Evolutionary conservation across 2,329 filamentous ascomycete genomes (phyloP).

Genomic region (Colletotrichum sp.): DNA sequence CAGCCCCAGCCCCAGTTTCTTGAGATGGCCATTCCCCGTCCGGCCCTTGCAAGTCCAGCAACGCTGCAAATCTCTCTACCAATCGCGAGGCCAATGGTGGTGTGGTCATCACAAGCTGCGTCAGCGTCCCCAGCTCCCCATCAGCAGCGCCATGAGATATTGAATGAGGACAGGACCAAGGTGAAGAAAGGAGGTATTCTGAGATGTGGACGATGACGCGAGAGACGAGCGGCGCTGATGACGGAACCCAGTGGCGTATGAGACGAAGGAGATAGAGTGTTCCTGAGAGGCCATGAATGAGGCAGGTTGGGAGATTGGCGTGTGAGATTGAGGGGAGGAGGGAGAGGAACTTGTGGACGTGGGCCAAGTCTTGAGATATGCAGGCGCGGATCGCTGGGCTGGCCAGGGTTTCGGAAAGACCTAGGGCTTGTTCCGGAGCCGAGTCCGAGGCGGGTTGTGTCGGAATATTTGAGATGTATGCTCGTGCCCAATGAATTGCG

Average conservation of each 20-base stretch:
- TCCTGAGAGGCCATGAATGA: conserved; percentile 71
- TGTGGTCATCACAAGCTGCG: conserved; percentile 68
- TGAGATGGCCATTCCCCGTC: conserved; percentile 70
- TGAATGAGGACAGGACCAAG: background rate
- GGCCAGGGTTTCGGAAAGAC: conserved; percentile 53
- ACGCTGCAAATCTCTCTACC: conserved; percentile 53
- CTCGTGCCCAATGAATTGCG: conserved; percentile 49
- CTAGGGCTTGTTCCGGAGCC: conserved; percentile 37
- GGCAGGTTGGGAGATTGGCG: conserved; percentile 55
- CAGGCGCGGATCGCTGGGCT: conserved; percentile 51
- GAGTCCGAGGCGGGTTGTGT: background rate
- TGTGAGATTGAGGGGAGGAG: conserved; percentile 36
- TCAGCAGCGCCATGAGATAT: conserved; percentile 66
- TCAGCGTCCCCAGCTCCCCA: conserved; percentile 72
- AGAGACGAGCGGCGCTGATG: conserved; percentile 53
- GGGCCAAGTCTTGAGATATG: conserved; percentile 39
- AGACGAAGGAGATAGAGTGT: conserved; percentile 71
- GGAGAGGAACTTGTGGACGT: conserved; percentile 45
- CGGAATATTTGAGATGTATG: conserved; percentile 47
- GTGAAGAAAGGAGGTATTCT: conserved; percentile 56
- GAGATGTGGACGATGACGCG: conserved; percentile 61
- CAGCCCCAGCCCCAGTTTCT: conserved; percentile 59
- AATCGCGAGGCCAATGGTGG: conserved; percentile 59
- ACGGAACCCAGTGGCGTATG: conserved; percentile 61
- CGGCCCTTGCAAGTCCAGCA: conserved; percentile 64